Evolutionary conservation across 2,329 filamentous ascomycete species (phyloP).

Genomic region (Alternaria brassicae): DNA sequence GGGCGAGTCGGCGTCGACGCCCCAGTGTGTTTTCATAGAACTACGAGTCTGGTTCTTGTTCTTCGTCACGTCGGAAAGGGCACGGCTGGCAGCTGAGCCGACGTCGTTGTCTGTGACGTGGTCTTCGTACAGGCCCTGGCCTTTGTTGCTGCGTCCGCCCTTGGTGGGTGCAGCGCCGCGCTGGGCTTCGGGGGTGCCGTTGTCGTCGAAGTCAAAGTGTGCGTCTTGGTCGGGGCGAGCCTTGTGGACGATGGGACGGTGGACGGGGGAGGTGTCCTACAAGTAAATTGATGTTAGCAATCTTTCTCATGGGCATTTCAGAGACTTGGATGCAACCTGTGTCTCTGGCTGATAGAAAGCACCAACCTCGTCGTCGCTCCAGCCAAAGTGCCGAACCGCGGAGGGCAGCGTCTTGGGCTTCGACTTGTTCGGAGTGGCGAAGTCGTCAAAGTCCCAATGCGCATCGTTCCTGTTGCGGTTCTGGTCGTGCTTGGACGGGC

Average conservation of each 20-base stretch:
- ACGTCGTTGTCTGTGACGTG: slow-evolving; percentile 67
- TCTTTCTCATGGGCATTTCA: not conserved
- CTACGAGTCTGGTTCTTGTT: slow-evolving; percentile 66
- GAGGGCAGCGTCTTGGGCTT: slow-evolving; percentile 69
- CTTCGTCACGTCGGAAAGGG: slow-evolving; percentile 74
- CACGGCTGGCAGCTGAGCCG: slow-evolving; percentile 47
- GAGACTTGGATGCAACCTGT: slow-evolving; percentile 18
- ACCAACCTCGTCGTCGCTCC: slow-evolving; percentile 72
- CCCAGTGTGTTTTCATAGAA: slow-evolving; percentile 57
- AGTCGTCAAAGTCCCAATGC: slow-evolving; percentile 90
- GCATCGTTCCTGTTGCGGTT: slow-evolving; percentile 14
- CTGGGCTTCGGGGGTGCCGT: slow-evolving; percentile 66
- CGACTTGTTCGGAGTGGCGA: slow-evolving; percentile 80
- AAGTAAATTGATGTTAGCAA: slow-evolving; percentile 28
- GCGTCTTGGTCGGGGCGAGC: slow-evolving; percentile 79
- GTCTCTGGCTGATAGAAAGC: slow-evolving; percentile 25
- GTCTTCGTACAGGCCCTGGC: slow-evolving; percentile 77
- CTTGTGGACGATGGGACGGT: slow-evolving; percentile 66
- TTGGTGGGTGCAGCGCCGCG: slow-evolving; percentile 49
- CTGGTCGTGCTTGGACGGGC: slow-evolving; percentile 54
- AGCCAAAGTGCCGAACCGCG: slow-evolving; percentile 76
- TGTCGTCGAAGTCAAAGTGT: slow-evolving; percentile 85
- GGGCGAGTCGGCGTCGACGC: slow-evolving; percentile 40
- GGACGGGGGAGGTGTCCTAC: slow-evolving; percentile 66
- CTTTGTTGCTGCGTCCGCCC: slow-evolving; percentile 67